Conservation (phyloP, 345 rosid species). For the Tarenaya hassleriana region DNA sequence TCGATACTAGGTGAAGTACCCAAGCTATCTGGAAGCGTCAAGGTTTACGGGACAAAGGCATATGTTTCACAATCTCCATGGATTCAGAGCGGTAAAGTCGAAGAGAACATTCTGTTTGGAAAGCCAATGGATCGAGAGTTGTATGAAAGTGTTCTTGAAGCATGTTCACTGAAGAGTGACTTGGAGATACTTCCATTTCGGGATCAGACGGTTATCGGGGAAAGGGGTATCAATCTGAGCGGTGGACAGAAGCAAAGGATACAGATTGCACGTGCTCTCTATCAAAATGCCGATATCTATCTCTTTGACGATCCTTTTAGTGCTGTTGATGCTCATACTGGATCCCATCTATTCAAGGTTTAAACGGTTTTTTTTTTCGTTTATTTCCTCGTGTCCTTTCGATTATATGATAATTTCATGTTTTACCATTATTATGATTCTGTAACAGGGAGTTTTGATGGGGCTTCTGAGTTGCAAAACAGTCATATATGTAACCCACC, state of each 20-base stretch:
- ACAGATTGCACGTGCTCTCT: conserved; percentile 79
- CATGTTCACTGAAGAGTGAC: conserved; percentile 63
- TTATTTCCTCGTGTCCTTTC: no score
- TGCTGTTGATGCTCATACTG: conserved; percentile 89
- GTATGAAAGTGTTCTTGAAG: conserved; percentile 58
- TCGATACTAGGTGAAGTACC: conserved; percentile 65
- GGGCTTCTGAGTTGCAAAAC: conserved; percentile 48
- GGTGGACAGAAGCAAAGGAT: conserved; percentile 89
- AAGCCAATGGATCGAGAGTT: conserved; percentile 55
- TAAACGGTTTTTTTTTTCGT: conserved; percentile 4
- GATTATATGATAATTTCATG: no score
- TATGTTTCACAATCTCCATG: conserved; percentile 84
- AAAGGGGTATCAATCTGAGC: conserved; percentile 80
- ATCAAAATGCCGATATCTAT: conserved; percentile 81
- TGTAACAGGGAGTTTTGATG: conserved; percentile 53
- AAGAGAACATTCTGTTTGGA: conserved; percentile 81
- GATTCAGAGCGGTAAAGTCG: conserved; percentile 81
- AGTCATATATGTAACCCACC: conserved; percentile 77
- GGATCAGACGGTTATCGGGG: conserved; percentile 80
- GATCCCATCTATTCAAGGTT: conserved; percentile 77
- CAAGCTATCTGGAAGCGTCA: conserved; percentile 52
- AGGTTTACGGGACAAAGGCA: conserved; percentile 63
- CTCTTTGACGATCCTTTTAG: conserved; percentile 90
- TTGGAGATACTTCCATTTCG: conserved; percentile 66
- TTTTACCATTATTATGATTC: no score